Conservation (phyloP, 495 filamentous ascomycete species). For the Penicillium atrosanguineum region DNA sequence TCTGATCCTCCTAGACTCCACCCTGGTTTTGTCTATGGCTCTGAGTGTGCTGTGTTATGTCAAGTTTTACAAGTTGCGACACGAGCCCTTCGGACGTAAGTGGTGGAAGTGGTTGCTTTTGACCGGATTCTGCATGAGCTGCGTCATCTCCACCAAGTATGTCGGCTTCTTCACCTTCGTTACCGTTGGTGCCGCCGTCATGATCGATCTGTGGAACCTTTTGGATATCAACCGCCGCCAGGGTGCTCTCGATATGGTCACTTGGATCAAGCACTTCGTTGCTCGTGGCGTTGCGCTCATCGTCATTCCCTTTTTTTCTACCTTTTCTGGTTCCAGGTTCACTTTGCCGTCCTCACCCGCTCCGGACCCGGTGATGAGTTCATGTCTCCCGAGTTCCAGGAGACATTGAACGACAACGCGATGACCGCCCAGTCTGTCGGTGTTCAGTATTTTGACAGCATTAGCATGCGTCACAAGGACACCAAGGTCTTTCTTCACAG, state of each 20-base stretch:
- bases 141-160: slow-evolving; percentile 98
- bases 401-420: slow-evolving; percentile 89
- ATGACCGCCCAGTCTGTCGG: slow-evolving; percentile 82
- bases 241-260: slow-evolving; percentile 70
- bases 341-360: slow-evolving; percentile 83
- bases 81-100: slow-evolving; percentile 84
- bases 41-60: slow-evolving; percentile 90
- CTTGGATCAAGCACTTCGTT: slow-evolving; percentile 86
- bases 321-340: slow-evolving; percentile 99
- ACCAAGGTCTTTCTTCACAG: slow-evolving; percentile 96
- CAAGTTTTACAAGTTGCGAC: slow-evolving; percentile 94
- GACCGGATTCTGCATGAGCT: slow-evolving; percentile 90
- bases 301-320: slow-evolving; percentile 94
- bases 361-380: slow-evolving; percentile 98
- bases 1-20: slow-evolving; percentile 91
- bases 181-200: slow-evolving; percentile 90
- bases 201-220: slow-evolving; percentile 93
- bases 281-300: slow-evolving; percentile 83
- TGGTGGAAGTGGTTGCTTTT: slow-evolving; percentile 99
- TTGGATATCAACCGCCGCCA: slow-evolving; percentile 79
- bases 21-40: slow-evolving; percentile 92
- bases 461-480: slow-evolving; percentile 91
- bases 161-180: slow-evolving; percentile 96
- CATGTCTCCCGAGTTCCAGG: slow-evolving; percentile 97
- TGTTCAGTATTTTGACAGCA: slow-evolving; percentile 86